Evolutionary conservation across 352 stramenopile genomes (phyloP), one percentile per base, ranked within the genome.

Genomic region (Globisporangium mamillatum): DNA sequence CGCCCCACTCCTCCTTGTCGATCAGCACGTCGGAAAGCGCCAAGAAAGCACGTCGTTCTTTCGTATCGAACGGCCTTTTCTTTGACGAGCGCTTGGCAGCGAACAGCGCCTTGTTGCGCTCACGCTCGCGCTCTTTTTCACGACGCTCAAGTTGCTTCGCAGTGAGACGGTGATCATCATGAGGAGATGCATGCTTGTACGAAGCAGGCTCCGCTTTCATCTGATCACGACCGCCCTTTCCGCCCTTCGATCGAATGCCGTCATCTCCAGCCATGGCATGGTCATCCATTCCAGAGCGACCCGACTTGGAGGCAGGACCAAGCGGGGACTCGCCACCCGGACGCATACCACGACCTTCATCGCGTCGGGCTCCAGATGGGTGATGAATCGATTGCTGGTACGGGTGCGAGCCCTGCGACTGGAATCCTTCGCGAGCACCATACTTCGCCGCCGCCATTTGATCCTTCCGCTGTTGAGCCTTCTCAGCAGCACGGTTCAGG

Each of bases 401-500:
- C 3, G 56, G 70, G 44, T 72, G 67, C 48, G 54, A 60, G 32
- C 60, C 60, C 52, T 66, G 60, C 46, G 60, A 38, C 41, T 82
- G 75, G 62, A 79, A 81, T 16, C 71, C 64, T 4, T 71, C 65
- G 20, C 76, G 73, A 18, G 44, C 48, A 24, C 48, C 64, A 65
- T 86, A 83, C 48, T 90, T 90, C 29, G 71, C 69, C 50, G 79
- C 76, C 20, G 79, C 75, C 73, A 91, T 75, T 60, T 81, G 75
- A 44, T 90, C 79, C 57, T 95, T 92, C 41, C 95, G 92, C 14
- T 88, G 75, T 68, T 99, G 95, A 9, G 96, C 95, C 66, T 99
- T 97, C 46, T 97, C 92, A 8, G 97, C 98, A 18, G 96, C 97
- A 32, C 93, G 86, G 72, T 98, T 95, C 10, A 99, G 73, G 29